These are phyloP conservation scores for Calonectria naviculata DNA, from an alignment of 2,329 filamentous ascomycete genomes.

Conservation along the genomic window DNA sequence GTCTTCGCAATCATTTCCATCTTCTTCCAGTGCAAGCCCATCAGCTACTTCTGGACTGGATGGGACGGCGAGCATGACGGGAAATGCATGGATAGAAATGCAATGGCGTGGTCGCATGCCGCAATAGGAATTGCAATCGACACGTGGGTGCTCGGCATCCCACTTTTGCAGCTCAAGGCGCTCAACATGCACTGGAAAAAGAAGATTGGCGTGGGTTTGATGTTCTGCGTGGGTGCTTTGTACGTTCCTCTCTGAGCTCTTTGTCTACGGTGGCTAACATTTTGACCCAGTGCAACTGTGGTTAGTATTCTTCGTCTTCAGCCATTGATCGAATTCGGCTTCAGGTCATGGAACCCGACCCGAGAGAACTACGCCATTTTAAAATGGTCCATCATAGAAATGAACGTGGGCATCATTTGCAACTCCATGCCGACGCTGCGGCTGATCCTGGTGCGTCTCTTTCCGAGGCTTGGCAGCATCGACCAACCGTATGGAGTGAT, in stretches of 20 bases:
- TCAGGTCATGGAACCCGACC: conserved; percentile 43
- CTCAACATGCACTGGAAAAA: conserved; percentile 59
- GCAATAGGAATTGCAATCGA: conserved; percentile 64
- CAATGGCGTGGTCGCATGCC: conserved; percentile 63
- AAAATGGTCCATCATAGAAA: conserved; percentile 52
- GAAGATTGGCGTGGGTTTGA: conserved; percentile 58
- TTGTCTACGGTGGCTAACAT: neutral
- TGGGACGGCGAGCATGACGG: conserved; percentile 62
- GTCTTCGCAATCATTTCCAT: conserved; percentile 55
- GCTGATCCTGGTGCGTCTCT: conserved; percentile 48
- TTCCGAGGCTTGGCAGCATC: conserved; percentile 43
- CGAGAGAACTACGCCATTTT: conserved; percentile 46
- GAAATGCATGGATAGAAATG: conserved; percentile 60
- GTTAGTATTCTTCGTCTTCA: conserved; percentile 52
- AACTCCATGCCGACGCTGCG: conserved; percentile 51
- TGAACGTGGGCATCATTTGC: conserved; percentile 52
- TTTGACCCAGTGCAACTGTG: conserved; percentile 46
- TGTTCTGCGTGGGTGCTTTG: conserved; percentile 63
- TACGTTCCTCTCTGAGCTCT: conserved; percentile 34
- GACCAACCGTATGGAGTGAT: neutral
- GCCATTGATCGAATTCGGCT: conserved; percentile 44
- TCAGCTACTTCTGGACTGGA: conserved; percentile 62
- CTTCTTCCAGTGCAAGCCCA: conserved; percentile 62
- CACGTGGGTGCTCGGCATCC: conserved; percentile 62
- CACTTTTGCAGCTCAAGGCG: conserved; percentile 55